Conservation (phyloP, 179 eudicot genomes). For the Actinidia arguta region DNA sequence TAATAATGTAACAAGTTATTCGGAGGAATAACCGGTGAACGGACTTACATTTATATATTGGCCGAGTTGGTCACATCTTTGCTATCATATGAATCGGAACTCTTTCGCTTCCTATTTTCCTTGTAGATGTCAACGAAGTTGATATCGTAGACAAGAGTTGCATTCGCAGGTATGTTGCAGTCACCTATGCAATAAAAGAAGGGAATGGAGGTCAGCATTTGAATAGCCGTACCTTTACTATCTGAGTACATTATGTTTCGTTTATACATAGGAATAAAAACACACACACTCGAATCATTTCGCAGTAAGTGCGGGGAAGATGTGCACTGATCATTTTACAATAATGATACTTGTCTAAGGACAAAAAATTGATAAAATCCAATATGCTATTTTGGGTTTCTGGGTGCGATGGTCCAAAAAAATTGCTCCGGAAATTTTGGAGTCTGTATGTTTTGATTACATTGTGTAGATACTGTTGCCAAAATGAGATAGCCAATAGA, state of each 20-base stretch:
- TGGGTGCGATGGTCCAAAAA: too few species aligned
- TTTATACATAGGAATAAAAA: not conserved
- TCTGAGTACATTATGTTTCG: not conserved
- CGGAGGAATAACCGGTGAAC: not conserved
- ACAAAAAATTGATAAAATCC: not conserved
- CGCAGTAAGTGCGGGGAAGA: not conserved
- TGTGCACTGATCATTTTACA: not conserved
- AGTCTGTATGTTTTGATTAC: not conserved
- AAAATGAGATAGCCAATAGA: not conserved
- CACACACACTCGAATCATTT: too few species aligned
- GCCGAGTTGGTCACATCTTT: not conserved
- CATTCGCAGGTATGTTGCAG: slow-evolving; percentile 93
- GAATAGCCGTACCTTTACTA: not conserved
- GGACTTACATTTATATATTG: slow-evolving; percentile 16
- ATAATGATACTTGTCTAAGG: not conserved
- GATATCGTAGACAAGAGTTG: slow-evolving; percentile 80
- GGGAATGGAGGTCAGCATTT: not conserved
- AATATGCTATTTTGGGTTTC: not conserved
- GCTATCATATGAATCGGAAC: slow-evolving; percentile 2
- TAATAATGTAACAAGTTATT: not conserved
- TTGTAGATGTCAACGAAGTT: slow-evolving; percentile 65
- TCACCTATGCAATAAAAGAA: slow-evolving; percentile 52
- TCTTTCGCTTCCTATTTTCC: slow-evolving; percentile 70
- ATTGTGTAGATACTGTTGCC: not conserved
- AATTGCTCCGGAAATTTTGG: too few species aligned